phyloP scores from a whole-genome alignment of 169 alveolate species.

The Perkinsus olseni region DNA sequence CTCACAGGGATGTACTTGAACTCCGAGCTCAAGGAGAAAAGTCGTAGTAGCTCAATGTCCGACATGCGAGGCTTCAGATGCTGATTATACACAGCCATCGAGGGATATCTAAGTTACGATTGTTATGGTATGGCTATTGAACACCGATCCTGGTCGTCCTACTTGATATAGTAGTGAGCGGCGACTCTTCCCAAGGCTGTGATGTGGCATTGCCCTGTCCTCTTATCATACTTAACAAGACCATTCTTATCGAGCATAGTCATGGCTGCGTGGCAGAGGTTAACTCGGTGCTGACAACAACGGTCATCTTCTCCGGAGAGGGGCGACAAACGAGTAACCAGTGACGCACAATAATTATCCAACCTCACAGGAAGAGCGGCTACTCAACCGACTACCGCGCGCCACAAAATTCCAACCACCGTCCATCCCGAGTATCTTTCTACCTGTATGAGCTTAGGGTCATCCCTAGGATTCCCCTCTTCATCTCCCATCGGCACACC shows the following conservation, averaged over 20 bases:
- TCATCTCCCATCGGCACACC: slow-evolving; percentile 47
- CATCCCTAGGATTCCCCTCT: not conserved
- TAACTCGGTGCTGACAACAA: slow-evolving; percentile 27
- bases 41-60: slow-evolving; percentile 86
- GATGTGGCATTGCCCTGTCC: slow-evolving; percentile 78
- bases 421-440: not conserved
- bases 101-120: slow-evolving; percentile 50
- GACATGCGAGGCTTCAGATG: slow-evolving; percentile 71
- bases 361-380: too few species aligned
- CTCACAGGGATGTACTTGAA: slow-evolving; percentile 92
- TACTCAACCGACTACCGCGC: too few species aligned
- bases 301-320: too few species aligned
- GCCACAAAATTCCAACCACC: too few species aligned
- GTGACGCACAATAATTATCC: too few species aligned
- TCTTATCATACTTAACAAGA: slow-evolving; percentile 82
- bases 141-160: slow-evolving; percentile 13
- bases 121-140: slow-evolving; percentile 7
- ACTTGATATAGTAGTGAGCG: slow-evolving; percentile 89
- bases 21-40: slow-evolving; percentile 90
- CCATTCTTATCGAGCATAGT: slow-evolving; percentile 76
- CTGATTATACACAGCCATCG: slow-evolving; percentile 88
- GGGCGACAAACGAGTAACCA: too few species aligned
- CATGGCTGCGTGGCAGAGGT: slow-evolving; percentile 79
- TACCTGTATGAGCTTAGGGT: not conserved
- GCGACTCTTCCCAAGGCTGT: slow-evolving; percentile 97